Evolutionary conservation across 2,329 filamentous ascomycete species (phyloP), one percentile per base, ranked within the genome.

Genomic region (Fusarium praegraminearum): DNA sequence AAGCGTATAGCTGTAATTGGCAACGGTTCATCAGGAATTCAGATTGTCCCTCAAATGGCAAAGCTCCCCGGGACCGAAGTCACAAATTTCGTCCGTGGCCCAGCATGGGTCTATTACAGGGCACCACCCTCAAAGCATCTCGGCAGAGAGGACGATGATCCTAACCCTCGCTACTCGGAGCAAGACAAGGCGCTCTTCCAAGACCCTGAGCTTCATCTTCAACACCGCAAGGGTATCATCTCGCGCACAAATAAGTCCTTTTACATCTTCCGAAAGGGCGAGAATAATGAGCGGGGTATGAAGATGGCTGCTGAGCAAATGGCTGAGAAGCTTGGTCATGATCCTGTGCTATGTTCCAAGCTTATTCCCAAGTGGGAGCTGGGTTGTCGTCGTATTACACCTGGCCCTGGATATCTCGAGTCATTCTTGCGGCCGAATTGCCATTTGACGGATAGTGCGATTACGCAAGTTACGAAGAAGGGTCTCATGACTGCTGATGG

Each of bases 161-260:
- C 75, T 38, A 80, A 63, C 12, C 73, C 76, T 1, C 33, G 62
- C 9, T 77, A 77, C 40, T 63, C 73, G 1, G 74, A 78, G 1
- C 64, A 81, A 28, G 83, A 87, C 22, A 80, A 86, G 53, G 77
- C 82, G 2, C 80, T 84, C 15, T 82, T 83, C 0, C 88, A 85
- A 28, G 67, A 89, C 62, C 86, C 87, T 0, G 79, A 83, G 13
- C 81, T 76, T 16, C 89, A 89, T 69, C 75, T 87, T 1, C 69
- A 79, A 11, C 85, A 85, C 60, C 80, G 85, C 20, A 85, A 83
- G 58, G 78, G 78, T 0, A 73, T 73, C 0, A 69, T 73, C 2
- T 73, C 70, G 0, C 57, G 70, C 3, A 75, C 74, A 0, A 78
- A 78, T 26, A 76, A 74, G 52, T 76, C 73, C 1, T 77, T 85